Evolutionary conservation across 306 rosid genomes (phyloP).

Genomic region (Prunus mume): DNA sequence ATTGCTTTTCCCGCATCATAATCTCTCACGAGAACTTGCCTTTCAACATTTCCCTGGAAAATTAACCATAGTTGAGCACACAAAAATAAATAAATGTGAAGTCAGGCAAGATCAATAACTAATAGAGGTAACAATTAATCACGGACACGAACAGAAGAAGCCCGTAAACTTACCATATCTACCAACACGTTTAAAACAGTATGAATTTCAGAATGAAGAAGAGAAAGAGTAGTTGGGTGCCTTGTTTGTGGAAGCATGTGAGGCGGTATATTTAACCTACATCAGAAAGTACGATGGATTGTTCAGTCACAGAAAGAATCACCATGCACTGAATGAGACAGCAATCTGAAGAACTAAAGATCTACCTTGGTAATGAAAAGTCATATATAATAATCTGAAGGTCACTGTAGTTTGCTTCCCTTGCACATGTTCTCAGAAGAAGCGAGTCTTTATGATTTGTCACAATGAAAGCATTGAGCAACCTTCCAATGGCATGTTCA

Average conservation of each 20-base stretch:
- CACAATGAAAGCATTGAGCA: conserved; percentile 90
- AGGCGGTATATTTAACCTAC: conserved; percentile 65
- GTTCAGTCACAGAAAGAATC: conserved; percentile 10
- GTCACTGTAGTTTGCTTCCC: conserved; percentile 53
- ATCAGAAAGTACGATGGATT: conserved; percentile 20
- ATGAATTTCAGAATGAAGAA: conserved; percentile 63
- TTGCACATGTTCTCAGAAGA: conserved; percentile 76
- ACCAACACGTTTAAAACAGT: conserved; percentile 78
- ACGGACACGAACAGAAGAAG: background rate
- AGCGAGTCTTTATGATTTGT: conserved; percentile 76
- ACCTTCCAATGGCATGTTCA: conserved; percentile 79
- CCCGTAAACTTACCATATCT: conserved; percentile 55
- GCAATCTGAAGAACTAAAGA: background rate
- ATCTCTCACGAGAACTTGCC: conserved; percentile 75
- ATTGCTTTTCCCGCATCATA: conserved; percentile 74
- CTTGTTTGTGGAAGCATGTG: conserved; percentile 86
- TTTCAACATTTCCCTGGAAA: conserved; percentile 74
- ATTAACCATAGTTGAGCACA: conserved; percentile 5
- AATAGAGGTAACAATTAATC: background rate
- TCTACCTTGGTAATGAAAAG: conserved; percentile 77
- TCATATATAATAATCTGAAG: conserved; percentile 82
- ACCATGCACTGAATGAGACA: conserved; percentile 1
- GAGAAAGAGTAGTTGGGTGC: conserved; percentile 68
- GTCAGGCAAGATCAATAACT: background rate
- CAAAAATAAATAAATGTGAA: background rate